Base-by-base conservation (phyloP, 768 basidiomycete species). In the Rhodotorula paludigena region DNA sequence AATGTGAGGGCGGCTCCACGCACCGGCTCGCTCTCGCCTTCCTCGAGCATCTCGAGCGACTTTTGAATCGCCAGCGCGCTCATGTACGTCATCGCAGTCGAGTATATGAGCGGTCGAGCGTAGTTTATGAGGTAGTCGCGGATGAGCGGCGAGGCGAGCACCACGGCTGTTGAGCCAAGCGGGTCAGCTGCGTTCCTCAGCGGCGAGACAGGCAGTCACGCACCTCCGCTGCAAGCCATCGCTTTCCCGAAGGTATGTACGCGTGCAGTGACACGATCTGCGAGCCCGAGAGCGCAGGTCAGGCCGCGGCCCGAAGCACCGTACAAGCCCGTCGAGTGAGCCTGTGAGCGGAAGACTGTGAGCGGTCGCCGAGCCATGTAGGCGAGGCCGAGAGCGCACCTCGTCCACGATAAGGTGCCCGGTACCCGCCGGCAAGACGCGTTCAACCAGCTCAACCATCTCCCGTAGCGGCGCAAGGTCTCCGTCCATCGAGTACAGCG, bases 241-340 rank as follows among this genome's bases (percentile, higher is more conserved):
- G 89, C 91, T 78, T 98, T 97, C 4, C 93, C 92, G 78, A 97
- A 97, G 0, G 93, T 98, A 77, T 90, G 88, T 48, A 97, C 79
- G 51, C 92, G 81, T 25, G 86, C 87, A 16, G 89, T 80, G 20
- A 96, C 85, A 63, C 85, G 58, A 18, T 83, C 77, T 75, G 89
- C 87, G 45, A 92, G 78, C 0, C 88, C 89, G 21, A 90, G 78
- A 59, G 84, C 78, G 6, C 83, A 83, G 7, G 89, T 89, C 5
- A 91, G 77, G 0, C 93, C 92, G 47, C 85, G 81, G 0, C 91
- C 92, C 42, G 84, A 79, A 0, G 85, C 82, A 0, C 93, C 92
- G 77, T 92, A 94, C 12, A 97, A 81, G 0, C 93, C 92, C 0
- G 91, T 96, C 8, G 92, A 84, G 78, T 98, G 94, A 0, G 94